Base-by-base conservation (phyloP, 2,329 filamentous ascomycete genomes). In the Colletotrichum camelliae region DNA sequence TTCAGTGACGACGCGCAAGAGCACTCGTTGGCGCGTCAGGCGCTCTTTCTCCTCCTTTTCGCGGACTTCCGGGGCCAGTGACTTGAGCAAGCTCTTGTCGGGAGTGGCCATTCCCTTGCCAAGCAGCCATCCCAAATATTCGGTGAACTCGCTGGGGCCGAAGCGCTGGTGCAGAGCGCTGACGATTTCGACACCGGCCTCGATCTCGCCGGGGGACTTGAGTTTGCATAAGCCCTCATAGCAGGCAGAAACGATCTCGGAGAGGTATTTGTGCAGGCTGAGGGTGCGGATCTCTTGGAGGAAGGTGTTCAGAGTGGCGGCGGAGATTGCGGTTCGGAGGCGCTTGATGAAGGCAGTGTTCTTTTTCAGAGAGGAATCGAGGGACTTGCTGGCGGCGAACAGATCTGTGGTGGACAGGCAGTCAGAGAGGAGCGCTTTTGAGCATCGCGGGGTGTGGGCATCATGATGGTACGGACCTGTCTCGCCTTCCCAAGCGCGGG, bases 261-360 rank as follows among this genome's bases (percentile, higher is more conserved):
- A 98, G 18, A 98, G 92, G 85, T 98, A 98, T 84, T 98, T 98
- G 89, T 96, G 95, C 67, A 98, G 90, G 79, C 96, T 98, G 33
- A 98, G 90, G 31, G 95, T 94, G 80, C 94, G 93, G 80, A 98
- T 96, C 83, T 98, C 96, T 83, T 96, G 93, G 64, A 98, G 87
- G 85, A 98, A 98, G 75, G 95, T 97, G 79, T 91, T 89, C 70
- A 96, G 92, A 71, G 94, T 95, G 72, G 95, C 89, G 65, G 95
- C 87, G 78, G 94, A 96, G 78, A 98, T 93, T 76, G 95, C 95
- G 74, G 96, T 98, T 80, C 96, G 95, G 72, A 98, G 90, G 81
- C 96, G 95, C 86, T 98, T 98, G 83, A 98, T 98, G 85, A 98
- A 98, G 79, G 96, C 96, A 5, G 96, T 98, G 81, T 98, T 98